Base-by-base conservation (phyloP, 495 filamentous ascomycete species). In the Achaetomiella virescens region DNA sequence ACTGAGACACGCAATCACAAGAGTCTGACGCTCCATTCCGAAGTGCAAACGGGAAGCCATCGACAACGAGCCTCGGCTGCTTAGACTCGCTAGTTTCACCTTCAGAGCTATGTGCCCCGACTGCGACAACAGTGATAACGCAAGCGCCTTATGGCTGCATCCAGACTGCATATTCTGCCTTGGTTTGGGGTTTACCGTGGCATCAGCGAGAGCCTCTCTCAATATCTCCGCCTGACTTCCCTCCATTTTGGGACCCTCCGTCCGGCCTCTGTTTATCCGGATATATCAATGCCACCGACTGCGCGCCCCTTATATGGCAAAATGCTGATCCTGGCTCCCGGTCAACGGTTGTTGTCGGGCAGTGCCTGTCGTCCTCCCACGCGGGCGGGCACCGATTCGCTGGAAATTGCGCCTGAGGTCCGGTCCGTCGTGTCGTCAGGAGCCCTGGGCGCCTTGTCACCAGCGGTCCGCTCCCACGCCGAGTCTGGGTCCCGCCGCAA, bases 281-380 rank as follows among this genome's bases (percentile, higher is more conserved):
- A 61, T 57, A 61, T 45, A 52, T 55, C 44, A 42, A 22, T 41
- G 47, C 56, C 0, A 21, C 42, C 47, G 25, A 58, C 31, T 40
- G 48, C 56, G 38, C 25, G 59, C 37, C n/a, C 48, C 41, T 52
- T 53, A 48, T 64, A 61, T 64, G 61, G 61, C 43, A 64, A 58
- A 61, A 64, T 64, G 59, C 59, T 53, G 61, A 59, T 64, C 59
- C 48, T 46, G 51, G 42, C 14, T 43, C 31, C 35, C 21, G 50
- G 58, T 54, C 31, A 33, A n/a, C 33, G 24, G 40, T 20, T 29
- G 49, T 31, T 40, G 22, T 36, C 44, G 24, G 37, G 36, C 44
- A 12, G 21, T 22, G 12, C 15, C 47, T 45, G 33, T 53, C 25
- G 36, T 40, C 9, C 46, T 42, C 42, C 17, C 33, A 27, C 20